Evolutionary conservation across 257 asterid species (phyloP), one percentile per base, ranked within the genome.

Genomic region (Anisodus tanguticus): DNA sequence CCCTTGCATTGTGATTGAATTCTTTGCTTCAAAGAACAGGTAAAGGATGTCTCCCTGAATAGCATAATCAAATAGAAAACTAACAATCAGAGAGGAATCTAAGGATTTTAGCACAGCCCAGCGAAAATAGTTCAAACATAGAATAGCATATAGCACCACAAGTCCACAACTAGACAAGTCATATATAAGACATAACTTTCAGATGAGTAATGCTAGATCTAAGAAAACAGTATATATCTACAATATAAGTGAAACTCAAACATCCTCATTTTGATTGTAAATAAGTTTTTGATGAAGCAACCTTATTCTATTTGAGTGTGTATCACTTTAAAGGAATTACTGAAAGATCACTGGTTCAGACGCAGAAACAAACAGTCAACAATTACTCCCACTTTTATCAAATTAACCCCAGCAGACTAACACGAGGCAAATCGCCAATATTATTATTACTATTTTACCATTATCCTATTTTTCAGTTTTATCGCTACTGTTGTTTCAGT

Each of bases 1-100:
- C 63, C 99, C 99, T 92, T 95, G 98, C 95, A 89, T 89, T 13
- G 97, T 93, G 80, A 93, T 90, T n/a, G 99, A 88, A 77, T 92
- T 94, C 87, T 96, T 96, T 5, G 98, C 90, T 88, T 96, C 98
- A 47, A 90, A 94, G 84, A 96, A 96, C 83, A 96, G 82, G 90
- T 91, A 94, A 54, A 94, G 89, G 82, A 85, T 83, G 87, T 93
- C 91, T 13, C 93, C 99, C 99, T 96, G 93, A 80, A 81, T 72
- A 16, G 39, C 1, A 62, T 72, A 86, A 9, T 35, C 67, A 19
- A 63, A 82, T 47, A 53, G 64, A 53, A 77, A 53, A 77, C 8
- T 15, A 53, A 26, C 64, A 26, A 77, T 77, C 49, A 77, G 19
- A 76, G 8, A 76, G 5, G 63, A 76, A 6, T 26, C 15, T 51